Percentiles rank a stretch among this genome's conserved stretches.
Conservation (phyloP, 371 early-diverging fungal genomes). For the Conidiobolus incongruus region DNA sequence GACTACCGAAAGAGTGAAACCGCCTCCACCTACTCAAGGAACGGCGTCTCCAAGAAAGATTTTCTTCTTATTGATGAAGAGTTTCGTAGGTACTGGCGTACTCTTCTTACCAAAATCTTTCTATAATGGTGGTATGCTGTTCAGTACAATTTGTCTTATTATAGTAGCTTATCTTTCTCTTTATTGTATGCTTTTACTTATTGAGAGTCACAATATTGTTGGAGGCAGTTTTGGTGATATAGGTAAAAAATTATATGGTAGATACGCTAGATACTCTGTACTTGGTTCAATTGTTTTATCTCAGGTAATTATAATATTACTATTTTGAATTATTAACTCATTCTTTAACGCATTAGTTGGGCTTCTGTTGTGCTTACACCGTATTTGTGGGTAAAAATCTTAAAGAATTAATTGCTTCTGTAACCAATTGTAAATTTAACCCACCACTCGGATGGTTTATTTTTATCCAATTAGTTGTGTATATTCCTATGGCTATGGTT, state of each 20-base stretch:
- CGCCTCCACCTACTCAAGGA: conserved; percentile 27
- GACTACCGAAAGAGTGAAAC: conserved; percentile 20
- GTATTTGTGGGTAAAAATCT: conserved; percentile 71
- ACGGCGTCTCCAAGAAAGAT: conserved; percentile 56
- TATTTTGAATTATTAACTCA: background rate
- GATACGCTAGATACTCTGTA: conserved; percentile 40
- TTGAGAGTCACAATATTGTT: conserved; percentile 26
- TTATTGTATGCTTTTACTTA: conserved; percentile 31
- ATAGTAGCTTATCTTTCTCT: conserved; percentile 27
- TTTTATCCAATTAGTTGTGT: conserved; percentile 42
- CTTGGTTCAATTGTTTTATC: conserved; percentile 54
- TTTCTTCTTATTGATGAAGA: conserved; percentile 61
- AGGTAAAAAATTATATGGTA: conserved; percentile 53
- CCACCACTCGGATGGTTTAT: conserved; percentile 27
- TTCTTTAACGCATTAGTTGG: conserved; percentile 17
- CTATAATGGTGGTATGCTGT: conserved; percentile 39
- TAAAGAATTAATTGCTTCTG: conserved; percentile 33
- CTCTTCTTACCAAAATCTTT: conserved; percentile 60
- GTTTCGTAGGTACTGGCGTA: conserved; percentile 74
- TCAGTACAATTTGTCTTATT: conserved; percentile 25
- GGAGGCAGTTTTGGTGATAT: conserved; percentile 43
- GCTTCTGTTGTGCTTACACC: conserved; percentile 72
- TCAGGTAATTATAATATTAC: conserved; percentile 20
- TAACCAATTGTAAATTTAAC: conserved; percentile 26
- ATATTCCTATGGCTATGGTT: conserved; percentile 60